Evolutionary conservation across 192 early-diverging fungal genomes (phyloP).

Genomic region (Rhizoclosmatium globosum): DNA sequence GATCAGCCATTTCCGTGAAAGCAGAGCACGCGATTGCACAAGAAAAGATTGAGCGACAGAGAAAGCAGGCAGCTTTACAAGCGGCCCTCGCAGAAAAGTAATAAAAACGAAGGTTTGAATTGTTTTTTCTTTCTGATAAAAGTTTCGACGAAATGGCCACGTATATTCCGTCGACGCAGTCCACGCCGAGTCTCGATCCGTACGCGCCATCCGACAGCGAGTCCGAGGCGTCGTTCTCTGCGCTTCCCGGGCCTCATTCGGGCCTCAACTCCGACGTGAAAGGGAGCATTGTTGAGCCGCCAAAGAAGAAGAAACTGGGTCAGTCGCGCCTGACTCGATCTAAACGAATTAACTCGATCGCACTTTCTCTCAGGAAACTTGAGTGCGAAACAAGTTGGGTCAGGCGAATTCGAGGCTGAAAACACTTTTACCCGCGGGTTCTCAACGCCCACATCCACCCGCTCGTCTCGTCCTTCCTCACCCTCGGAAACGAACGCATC

Average conservation of each 20-base stretch:
- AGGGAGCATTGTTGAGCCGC: neutral
- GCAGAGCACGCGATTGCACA: slow-evolving; percentile 53
- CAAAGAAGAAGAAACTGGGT: slow-evolving; percentile 27
- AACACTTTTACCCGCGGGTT: slow-evolving; percentile 90
- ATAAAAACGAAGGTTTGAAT: neutral
- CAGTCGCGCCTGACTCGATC: no score
- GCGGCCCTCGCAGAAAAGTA: neutral
- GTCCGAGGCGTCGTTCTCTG: slow-evolving; percentile 26
- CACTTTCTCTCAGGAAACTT: slow-evolving; percentile 11
- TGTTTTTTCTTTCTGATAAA: no score
- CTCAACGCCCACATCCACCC: slow-evolving; percentile 90
- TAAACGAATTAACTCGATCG: neutral
- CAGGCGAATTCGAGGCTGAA: slow-evolving; percentile 81
- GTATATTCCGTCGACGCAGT: no score
- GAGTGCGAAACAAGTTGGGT: slow-evolving; percentile 38
- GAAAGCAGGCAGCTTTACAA: slow-evolving; percentile 37
- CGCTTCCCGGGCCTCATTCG: neutral
- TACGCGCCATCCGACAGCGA: slow-evolving; percentile 25
- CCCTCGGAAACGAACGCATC: slow-evolving; percentile 89
- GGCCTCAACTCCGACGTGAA: neutral
- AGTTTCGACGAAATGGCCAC: no score
- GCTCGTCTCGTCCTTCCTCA: slow-evolving; percentile 83
- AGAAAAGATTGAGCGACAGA: slow-evolving; percentile 39
- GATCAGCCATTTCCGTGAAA: slow-evolving; percentile 47
- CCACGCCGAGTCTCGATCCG: slow-evolving; percentile 20